Conservation (phyloP, 352 stramenopile genomes). For the Stephanocyclus meneghinianus region DNA sequence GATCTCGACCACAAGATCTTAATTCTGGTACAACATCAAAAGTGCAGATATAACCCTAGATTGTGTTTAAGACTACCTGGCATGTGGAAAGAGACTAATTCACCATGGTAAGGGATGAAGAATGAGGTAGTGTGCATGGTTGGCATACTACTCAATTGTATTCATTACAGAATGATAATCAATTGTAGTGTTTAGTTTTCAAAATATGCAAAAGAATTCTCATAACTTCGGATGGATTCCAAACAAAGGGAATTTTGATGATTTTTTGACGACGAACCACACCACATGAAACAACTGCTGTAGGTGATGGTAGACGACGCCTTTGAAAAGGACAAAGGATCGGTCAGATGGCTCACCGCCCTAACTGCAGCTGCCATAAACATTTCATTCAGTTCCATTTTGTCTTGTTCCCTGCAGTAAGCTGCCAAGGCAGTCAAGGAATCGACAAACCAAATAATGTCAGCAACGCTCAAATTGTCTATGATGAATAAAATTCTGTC, state of each 20-base stretch:
- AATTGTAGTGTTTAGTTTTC: background rate
- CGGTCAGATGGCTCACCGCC: conserved; percentile 44
- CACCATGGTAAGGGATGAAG: too few relatives aligned
- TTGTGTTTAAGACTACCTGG: too few relatives aligned
- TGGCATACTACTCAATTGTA: too few relatives aligned
- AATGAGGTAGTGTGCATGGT: too few relatives aligned
- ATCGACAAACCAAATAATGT: conserved; percentile 34
- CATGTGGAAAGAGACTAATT: too few relatives aligned
- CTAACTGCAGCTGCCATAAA: conserved; percentile 32
- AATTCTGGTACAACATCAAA: too few relatives aligned
- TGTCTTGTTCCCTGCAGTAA: conserved; percentile 15
- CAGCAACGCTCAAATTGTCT: conserved; percentile 13
- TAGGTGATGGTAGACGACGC: conserved; percentile 2
- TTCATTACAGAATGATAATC: background rate
- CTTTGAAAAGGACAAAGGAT: conserved; percentile 29
- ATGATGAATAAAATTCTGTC: conserved; percentile 46
- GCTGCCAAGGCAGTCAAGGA: conserved; percentile 26
- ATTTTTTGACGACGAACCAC: background rate
- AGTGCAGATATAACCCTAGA: too few relatives aligned
- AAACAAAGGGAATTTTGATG: background rate
- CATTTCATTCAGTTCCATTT: conserved; percentile 16
- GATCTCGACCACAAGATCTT: too few relatives aligned
- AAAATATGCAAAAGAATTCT: conserved; percentile 10
- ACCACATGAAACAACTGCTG: background rate
- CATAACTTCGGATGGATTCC: conserved; percentile 10